These are phyloP conservation scores for Solanum neorickii DNA, from an alignment of 257 asterid genomes.

Conservation along the genomic window DNA sequence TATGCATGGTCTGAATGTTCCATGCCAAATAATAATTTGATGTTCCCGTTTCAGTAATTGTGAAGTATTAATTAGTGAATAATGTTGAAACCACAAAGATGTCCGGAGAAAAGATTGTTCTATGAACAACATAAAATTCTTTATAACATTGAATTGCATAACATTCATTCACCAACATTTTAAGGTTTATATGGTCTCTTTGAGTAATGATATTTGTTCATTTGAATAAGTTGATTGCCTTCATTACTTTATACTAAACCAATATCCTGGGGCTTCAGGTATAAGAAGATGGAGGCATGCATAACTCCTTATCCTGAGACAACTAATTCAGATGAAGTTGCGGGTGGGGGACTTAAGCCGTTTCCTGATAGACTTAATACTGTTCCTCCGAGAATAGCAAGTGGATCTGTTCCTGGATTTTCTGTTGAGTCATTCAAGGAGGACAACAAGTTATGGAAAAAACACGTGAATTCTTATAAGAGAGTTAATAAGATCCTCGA, in stretches of 20 bases:
- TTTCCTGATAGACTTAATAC: constrained; percentile 27
- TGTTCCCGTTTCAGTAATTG: neutral
- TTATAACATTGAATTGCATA: neutral
- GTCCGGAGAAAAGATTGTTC: neutral
- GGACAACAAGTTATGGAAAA: constrained; percentile 27
- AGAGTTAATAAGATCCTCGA: constrained; percentile 17
- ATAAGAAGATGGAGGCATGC: constrained; percentile 32
- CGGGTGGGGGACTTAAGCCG: constrained; percentile 28
- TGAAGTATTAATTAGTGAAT: neutral
- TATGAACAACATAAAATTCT: neutral
- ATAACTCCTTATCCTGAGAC: constrained; percentile 19
- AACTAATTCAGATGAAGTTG: constrained; percentile 19
- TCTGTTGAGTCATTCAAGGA: constrained; percentile 15
- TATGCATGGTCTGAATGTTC: neutral
- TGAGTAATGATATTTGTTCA: neutral
- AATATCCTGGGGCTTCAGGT: constrained; percentile 8
- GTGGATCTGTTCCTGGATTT: constrained; percentile 19
- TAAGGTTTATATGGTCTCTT: neutral
- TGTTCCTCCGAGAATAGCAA: constrained; percentile 28
- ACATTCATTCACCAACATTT: neutral
- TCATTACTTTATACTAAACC: neutral
- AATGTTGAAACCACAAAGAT: neutral
- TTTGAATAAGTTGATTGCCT: neutral
- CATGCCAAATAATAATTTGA: neutral
- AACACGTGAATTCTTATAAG: constrained; percentile 23